Percentiles rank a stretch among this genome's conserved stretches.
Evolutionary conservation across 441 rosid genomes (phyloP).

Genomic region (Erodium trifolium): DNA sequence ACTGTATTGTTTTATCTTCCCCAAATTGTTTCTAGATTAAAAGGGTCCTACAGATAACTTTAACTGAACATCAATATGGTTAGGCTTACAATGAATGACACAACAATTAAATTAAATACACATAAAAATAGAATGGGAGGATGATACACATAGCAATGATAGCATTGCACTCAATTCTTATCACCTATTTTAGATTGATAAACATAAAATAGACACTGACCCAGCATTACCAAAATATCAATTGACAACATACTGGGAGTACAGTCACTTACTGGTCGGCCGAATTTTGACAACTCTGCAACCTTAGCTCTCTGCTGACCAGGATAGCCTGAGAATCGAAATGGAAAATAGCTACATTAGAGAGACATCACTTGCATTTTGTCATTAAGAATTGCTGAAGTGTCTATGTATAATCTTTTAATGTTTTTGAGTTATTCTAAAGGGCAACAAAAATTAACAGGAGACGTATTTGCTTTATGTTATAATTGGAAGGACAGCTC

Average conservation of each 20-base stretch:
- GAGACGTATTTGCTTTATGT: too few species aligned
- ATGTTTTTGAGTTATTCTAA: not conserved
- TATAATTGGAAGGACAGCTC: not conserved
- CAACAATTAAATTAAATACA: not conserved
- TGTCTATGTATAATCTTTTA: not conserved
- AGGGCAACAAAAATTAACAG: not conserved
- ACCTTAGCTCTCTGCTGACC: too few species aligned
- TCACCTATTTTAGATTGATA: not conserved
- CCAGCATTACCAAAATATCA: constrained; percentile 5
- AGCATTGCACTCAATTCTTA: not conserved
- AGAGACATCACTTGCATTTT: not conserved
- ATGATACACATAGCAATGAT: not conserved
- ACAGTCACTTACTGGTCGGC: constrained; percentile 16
- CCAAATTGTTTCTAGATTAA: not conserved
- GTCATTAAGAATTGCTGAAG: not conserved
- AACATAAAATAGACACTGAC: not conserved
- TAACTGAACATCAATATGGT: not conserved
- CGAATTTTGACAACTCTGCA: too few species aligned
- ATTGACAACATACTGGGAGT: not conserved
- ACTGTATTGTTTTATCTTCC: not conserved
- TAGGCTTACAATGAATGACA: not conserved
- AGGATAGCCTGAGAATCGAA: too few species aligned
- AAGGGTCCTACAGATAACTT: not conserved
- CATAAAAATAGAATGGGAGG: not conserved
- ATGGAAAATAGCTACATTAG: too few species aligned